Conservation (phyloP, 805 yeast species). For the Candida jianshihensis region DNA sequence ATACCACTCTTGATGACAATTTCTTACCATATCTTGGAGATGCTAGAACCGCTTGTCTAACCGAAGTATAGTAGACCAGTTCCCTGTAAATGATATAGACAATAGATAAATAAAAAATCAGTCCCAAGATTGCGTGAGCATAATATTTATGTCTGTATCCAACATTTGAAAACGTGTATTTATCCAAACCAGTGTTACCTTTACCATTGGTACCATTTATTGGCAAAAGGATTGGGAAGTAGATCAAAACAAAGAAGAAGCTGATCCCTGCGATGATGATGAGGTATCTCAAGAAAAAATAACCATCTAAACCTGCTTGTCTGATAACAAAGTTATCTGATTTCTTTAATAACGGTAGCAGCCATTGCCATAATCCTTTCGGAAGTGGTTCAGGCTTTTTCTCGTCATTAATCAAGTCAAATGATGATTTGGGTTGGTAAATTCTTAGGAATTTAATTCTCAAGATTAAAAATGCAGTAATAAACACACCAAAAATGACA, state of each 20-base stretch:
- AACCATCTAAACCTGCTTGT: slow-evolving; percentile 93
- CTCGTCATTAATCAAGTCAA: slow-evolving; percentile 49
- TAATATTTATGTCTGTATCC: slow-evolving; percentile 55
- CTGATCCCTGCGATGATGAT: slow-evolving; percentile 46
- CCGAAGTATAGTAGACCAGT: slow-evolving; percentile 64
- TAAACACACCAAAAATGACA: slow-evolving; percentile 54
- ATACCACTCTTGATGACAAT: slow-evolving; percentile 71
- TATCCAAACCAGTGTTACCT: slow-evolving; percentile 62
- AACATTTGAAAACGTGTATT: slow-evolving; percentile 73
- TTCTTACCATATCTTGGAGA: slow-evolving; percentile 75
- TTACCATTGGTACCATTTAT: slow-evolving; percentile 65
- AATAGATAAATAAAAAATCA: slow-evolving; percentile 69
- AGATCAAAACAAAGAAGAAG: slow-evolving; percentile 45
- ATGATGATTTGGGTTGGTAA: slow-evolving; percentile 76
- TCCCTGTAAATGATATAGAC: slow-evolving; percentile 79
- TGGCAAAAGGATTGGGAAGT: slow-evolving; percentile 70
- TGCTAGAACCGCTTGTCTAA: slow-evolving; percentile 71
- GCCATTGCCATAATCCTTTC: slow-evolving; percentile 64
- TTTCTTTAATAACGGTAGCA: slow-evolving; percentile 52
- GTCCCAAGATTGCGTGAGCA: slow-evolving; percentile 78
- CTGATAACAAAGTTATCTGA: slow-evolving; percentile 71
- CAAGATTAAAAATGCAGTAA: slow-evolving; percentile 54
- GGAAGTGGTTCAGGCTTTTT: slow-evolving; percentile 72
- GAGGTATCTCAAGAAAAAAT: slow-evolving; percentile 78
- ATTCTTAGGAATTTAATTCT: slow-evolving; percentile 63